A percentile compares a stretch with the other conserved stretches of the same genome.
Evolutionary conservation across 176 grass and related monocot genomes (phyloP).

Genomic region (Chrysopogon serrulatus): DNA sequence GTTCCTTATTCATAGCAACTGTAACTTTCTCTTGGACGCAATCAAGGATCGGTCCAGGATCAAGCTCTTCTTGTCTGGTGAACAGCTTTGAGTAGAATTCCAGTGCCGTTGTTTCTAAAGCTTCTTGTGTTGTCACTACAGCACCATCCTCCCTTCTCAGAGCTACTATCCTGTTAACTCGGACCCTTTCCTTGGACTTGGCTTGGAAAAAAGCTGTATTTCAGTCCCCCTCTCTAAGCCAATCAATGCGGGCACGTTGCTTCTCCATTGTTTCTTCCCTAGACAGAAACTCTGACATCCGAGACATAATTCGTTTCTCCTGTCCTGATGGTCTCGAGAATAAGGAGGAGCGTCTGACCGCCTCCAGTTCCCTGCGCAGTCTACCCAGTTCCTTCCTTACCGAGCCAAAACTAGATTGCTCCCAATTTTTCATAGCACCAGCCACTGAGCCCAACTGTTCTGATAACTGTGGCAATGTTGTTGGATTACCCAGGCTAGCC

Average conservation of each 20-base stretch:
- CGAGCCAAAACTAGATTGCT: neutral
- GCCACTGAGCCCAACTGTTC: rapidly evolving
- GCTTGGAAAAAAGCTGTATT: neutral
- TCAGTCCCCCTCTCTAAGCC: neutral
- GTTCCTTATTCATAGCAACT: no score
- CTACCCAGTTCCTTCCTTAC: neutral
- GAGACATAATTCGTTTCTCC: rapidly evolving
- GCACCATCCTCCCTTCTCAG: neutral
- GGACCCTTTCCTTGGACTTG: neutral
- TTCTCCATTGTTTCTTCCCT: neutral
- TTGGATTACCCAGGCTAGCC: rapidly evolving
- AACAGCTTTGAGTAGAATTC: no score
- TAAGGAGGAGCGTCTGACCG: rapidly evolving
- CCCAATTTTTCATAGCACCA: neutral
- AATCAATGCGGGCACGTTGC: neutral
- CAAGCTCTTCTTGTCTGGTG: no score
- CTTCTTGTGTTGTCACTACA: no score
- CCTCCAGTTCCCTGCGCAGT: rapidly evolving
- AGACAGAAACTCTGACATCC: rapidly evolving
- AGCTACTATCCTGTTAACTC: rapidly evolving
- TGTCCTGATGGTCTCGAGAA: rapidly evolving
- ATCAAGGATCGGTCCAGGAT: no score
- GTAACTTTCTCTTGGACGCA: no score
- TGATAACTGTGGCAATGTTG: rapidly evolving
- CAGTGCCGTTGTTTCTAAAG: no score